These are phyloP conservation scores for Fomitopsis serialis DNA, from an alignment of 768 basidiomycete species.

Conservation along the genomic window DNA sequence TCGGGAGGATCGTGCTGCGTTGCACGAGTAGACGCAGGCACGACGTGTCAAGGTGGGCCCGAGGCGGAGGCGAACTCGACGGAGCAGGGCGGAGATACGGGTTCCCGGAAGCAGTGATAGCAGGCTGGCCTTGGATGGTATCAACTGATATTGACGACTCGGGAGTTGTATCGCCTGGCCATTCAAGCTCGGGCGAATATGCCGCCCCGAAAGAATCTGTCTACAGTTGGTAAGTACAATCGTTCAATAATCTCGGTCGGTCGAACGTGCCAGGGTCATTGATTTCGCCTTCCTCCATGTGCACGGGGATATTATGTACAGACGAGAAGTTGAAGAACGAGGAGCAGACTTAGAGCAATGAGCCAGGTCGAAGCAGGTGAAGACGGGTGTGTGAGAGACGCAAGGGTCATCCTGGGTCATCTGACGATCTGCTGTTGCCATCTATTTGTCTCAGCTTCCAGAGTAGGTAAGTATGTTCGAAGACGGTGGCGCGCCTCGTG, in stretches of 20 bases:
- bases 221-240: background rate
- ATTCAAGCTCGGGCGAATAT: slow-evolving; percentile 56
- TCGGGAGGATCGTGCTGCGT: slow-evolving; percentile 43
- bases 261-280: background rate
- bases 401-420: background rate
- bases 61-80: background rate
- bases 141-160: background rate
- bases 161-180: slow-evolving; percentile 39
- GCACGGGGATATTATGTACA: no score
- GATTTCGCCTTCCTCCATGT: slow-evolving; percentile 12
- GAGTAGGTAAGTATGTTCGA: background rate
- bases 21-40: slow-evolving; percentile 36
- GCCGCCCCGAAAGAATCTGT: slow-evolving; percentile 10
- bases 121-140: background rate
- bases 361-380: background rate
- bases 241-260: background rate
- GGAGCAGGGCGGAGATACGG: background rate
- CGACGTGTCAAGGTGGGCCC: slow-evolving; percentile 4
- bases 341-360: background rate
- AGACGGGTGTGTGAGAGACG: background rate
- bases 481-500: background rate
- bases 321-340: background rate
- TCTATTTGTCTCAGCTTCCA: background rate
- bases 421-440: background rate
- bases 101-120: background rate